Base-by-base conservation (phyloP, 139 green algal species). In the Mesotaenium endlicherianum region DNA sequence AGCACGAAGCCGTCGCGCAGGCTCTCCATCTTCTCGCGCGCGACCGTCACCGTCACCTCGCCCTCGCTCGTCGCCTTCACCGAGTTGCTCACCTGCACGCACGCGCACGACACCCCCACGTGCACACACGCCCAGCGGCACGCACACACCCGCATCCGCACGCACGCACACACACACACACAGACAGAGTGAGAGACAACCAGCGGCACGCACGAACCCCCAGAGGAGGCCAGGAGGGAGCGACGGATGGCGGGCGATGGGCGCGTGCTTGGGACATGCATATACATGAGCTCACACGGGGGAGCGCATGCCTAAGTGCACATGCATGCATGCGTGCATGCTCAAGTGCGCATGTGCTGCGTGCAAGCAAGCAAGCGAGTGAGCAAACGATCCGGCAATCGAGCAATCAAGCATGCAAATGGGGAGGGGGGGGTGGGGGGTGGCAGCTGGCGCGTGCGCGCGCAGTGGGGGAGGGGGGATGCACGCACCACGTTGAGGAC, bases 401-500 rank as follows among this genome's bases (percentile, higher is more conserved):
- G n/a, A n/a, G 26, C 20, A 64, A 64, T 64, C 26, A 34, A 64
- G 53, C 20, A 26, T 64, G 50, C 20, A 64, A 64, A 64, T 20
- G 50, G 50, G 50, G 50, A 26, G 50, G 26, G 50, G 26, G 50
- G 20, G 50, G 26, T 34, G 50, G 50, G 50, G 50, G 50, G 50
- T 64, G 26, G 50, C 20, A 26, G 26, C 20, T 20, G 50, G 26
- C 20, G 50, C 20, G 50, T 34, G 50, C 20, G 50, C 20, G 50
- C n/a, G n/a, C n/a, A n/a, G n/a, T 34, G 50, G 26, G 50, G 50
- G 50, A 64, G 26, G 20, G 50, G 26, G 50, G 50, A 64, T 26
- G 11, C 4, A 79, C 75, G 26, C 31, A 87, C 75, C 49, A 87
- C 40, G 60, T 87, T 87, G 49, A 83, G 50, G 4, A 87, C 40